Base-by-base conservation (phyloP, 2,329 filamentous ascomycete species). In the Fusarium nurragi region DNA sequence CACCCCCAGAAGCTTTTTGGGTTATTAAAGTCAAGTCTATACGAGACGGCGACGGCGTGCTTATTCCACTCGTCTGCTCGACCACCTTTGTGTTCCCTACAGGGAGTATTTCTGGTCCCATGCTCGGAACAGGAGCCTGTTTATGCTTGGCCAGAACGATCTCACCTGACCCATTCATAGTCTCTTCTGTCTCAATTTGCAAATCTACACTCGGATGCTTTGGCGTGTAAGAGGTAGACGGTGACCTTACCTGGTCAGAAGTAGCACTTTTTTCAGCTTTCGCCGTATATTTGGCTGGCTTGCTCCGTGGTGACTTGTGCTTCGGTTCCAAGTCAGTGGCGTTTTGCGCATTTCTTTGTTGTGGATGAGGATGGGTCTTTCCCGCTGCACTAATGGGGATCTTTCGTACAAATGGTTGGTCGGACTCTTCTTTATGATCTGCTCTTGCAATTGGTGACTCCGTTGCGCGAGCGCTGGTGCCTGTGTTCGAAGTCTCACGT, bases 21-120 rank as follows among this genome's bases (percentile, higher is more conserved):
- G 26, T 38, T 34, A 39, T 47, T 11, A 34, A 18, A 18, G 23
- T 38, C 19, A 54, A 40, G 16, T 21, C 37, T 14, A 28, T 26
- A 18, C 30, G 30, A n/a, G 45, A 12, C 22, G 38, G 26, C 23
- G 50, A 28, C 18, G 38, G 26, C 10, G 50, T 14, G 4, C 4
- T 32, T 32, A 30, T 55, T n/a, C 36, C 48, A 38, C 36, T 34
- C 32, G 37, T 52, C 25, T 45, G 47, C 13, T 44, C 38, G n/a
- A 48, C 28, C 25, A 23, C 38, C 47, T 53, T 58, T n/a, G 32
- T 21, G 26, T 32, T 28, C 18, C 23, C 26, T 23, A 21, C 41
- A 23, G 13, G 18, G 11, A 32, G 18, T 34, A 14, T 6, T 13
- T 28, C 54, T 38, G 49, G 44, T n/a, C 28, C 41, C 51, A 53